These are phyloP conservation scores for Carpediemonas membranifera DNA, from an alignment of 78 protist species.

Conservation along the genomic window DNA sequence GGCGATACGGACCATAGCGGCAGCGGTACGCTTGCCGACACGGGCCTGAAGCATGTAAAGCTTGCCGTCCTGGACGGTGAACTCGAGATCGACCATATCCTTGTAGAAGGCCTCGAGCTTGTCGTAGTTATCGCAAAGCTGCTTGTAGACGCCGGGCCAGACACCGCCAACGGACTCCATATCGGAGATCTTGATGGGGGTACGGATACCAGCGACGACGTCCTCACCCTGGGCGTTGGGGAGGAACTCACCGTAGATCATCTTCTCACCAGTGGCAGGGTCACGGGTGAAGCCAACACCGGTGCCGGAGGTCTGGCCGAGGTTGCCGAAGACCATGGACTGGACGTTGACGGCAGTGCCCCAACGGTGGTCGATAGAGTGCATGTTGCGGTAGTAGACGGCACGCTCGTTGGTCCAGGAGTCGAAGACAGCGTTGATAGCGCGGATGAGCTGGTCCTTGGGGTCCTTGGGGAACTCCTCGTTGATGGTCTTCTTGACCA, in stretches of 20 bases:
- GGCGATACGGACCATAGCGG: conserved; percentile 49
- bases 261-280: conserved; percentile 60
- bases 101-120: conserved; percentile 43
- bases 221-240: conserved; percentile 81
- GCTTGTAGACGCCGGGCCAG: conserved; percentile 3
- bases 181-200: conserved; percentile 40
- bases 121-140: conserved; percentile 26
- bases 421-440: conserved; percentile 47
- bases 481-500: background rate
- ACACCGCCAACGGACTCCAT: background rate
- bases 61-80: conserved; percentile 56
- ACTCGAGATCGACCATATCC: conserved; percentile 65
- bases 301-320: conserved; percentile 50
- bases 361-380: conserved; percentile 19
- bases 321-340: conserved; percentile 65
- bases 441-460: conserved; percentile 24
- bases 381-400: conserved; percentile 42
- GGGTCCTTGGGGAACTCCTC: conserved; percentile 57
- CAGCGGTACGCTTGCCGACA: conserved; percentile 48
- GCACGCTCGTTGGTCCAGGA: conserved; percentile 63
- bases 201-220: conserved; percentile 76
- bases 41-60: conserved; percentile 70
- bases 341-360: conserved; percentile 72
- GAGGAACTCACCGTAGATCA: conserved; percentile 69
- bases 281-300: conserved; percentile 71